Base-by-base conservation (phyloP, 345 rosid genomes). In the Mangifera indica region DNA sequence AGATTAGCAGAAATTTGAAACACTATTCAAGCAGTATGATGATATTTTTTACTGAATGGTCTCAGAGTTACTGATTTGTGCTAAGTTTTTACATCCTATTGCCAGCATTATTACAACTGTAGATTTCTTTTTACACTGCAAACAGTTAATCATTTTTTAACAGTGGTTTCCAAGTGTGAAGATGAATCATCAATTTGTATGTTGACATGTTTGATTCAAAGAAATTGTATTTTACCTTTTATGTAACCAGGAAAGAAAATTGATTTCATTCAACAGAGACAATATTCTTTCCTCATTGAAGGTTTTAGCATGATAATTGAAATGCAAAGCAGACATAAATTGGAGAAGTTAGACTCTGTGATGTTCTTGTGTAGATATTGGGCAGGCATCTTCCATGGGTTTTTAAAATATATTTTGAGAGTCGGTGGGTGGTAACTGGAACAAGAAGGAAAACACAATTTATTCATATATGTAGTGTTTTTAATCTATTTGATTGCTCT, bases 1-100 rank as follows among this genome's bases (percentile, higher is more conserved):
- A 42, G 48, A 67, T 34, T 68, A 20, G 15, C 29, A 55, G 29
- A 55, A 54, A 24, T 46, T 24, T 48, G 68, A 64, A 46, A 29
- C 26, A 15, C 57, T 34, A 45, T 45, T 52, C 3, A 21, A 21
- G 21, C 49, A 22, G 9, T 34, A 12, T 54, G 3, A 37, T 40
- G 20, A 15, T 20, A n/a, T 34, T 20, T 5, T 25, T 59, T n/a
- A 53, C 18, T 37, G 26, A 67, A 37, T n/a, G 14, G 37, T 67
- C 48, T 34, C 32, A 10, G 24, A 46, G 5, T 67, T 20, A 20
- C 20, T 21, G 32, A 13, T 13, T 3, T 63, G 20, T 26, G 34
- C 48, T 37, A n/a, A 21, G 26, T 53, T 56, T 12, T 67, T 67
- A 1, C 60, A 20, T 37, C 49, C 17, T 51, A 17, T 65, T 17